Evolutionary conservation across 2,329 filamentous ascomycete species (phyloP).

Genomic region (Beauveria sp.): DNA sequence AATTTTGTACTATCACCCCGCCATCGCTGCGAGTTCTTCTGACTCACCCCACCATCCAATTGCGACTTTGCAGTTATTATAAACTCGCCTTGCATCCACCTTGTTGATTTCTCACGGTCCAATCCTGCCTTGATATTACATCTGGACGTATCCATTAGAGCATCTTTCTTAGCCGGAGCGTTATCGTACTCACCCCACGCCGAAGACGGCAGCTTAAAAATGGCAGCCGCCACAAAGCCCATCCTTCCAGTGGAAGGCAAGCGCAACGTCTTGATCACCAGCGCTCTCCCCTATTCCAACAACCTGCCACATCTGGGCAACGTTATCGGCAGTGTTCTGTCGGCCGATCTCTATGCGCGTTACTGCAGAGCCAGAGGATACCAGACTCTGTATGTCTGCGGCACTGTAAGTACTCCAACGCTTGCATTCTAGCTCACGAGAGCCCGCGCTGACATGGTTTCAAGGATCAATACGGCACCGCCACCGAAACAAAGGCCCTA

Average conservation of each 20-base stretch:
- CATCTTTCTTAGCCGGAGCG: not conserved
- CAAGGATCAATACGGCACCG: constrained; percentile 85
- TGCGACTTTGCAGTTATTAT: constrained; percentile 5
- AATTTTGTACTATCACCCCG: constrained; percentile 10
- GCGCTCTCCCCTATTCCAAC: constrained; percentile 75
- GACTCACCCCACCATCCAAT: constrained; percentile 11
- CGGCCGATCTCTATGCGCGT: constrained; percentile 77
- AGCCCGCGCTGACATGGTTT: not conserved
- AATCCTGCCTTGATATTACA: not conserved
- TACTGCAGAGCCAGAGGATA: constrained; percentile 74
- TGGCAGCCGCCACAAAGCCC: constrained; percentile 19
- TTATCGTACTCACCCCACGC: not conserved
- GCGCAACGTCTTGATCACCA: constrained; percentile 84
- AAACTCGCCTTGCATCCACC: not conserved
- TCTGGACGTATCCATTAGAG: not conserved
- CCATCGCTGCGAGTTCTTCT: constrained; percentile 10
- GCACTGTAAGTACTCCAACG: constrained; percentile 31
- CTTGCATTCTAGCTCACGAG: not conserved
- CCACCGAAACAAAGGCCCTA: constrained; percentile 90
- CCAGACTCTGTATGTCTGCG: constrained; percentile 79
- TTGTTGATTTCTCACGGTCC: not conserved
- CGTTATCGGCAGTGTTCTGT: constrained; percentile 79
- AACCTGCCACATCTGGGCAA: constrained; percentile 81
- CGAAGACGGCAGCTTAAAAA: constrained; percentile 3
- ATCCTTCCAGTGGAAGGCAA: constrained; percentile 65